A percentile compares a stretch with the other conserved stretches of the same genome.
Conservation (phyloP, 495 filamentous ascomycete genomes). For the Trichodelitschia bisporula region DNA sequence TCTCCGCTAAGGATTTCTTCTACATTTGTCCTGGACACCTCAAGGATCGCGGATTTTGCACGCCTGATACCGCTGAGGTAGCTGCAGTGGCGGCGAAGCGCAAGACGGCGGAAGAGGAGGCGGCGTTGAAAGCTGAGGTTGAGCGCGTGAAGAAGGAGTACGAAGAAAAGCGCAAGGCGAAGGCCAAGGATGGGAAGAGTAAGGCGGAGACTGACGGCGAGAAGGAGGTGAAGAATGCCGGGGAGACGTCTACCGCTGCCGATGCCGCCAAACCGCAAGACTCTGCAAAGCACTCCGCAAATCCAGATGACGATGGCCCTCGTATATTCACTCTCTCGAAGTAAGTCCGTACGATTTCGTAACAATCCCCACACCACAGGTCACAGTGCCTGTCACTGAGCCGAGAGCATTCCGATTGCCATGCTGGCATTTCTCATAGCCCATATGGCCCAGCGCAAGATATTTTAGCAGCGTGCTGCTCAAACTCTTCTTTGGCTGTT, state of each 20-base stretch:
- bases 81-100: conserved; percentile 24
- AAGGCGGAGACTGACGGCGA: conserved; percentile 3
- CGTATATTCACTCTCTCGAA: conserved; percentile 70
- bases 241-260: conserved; percentile 22
- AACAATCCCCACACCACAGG: too few species aligned
- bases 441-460: too few species aligned
- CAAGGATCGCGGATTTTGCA: conserved; percentile 61
- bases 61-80: conserved; percentile 53
- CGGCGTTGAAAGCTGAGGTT: conserved; percentile 19
- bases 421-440: not conserved
- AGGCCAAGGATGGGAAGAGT: conserved; percentile 13
- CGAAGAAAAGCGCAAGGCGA: conserved; percentile 29
- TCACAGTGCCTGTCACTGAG: not conserved
- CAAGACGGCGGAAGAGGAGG: conserved; percentile 22
- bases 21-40: conserved; percentile 71
- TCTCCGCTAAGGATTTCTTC: conserved; percentile 66
- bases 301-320: conserved; percentile 21
- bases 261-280: too few species aligned
- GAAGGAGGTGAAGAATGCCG: conserved; percentile 16
- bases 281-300: conserved; percentile 9
- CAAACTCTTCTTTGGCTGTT: conserved; percentile 2
- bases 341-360: too few species aligned
- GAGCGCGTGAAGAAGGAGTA: conserved; percentile 60
- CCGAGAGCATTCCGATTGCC: conserved; percentile 1
- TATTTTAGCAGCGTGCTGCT: not conserved